Evolutionary conservation across 805 yeast species (phyloP), one percentile per base, ranked within the genome.

Genomic region (Candida easanensis): DNA sequence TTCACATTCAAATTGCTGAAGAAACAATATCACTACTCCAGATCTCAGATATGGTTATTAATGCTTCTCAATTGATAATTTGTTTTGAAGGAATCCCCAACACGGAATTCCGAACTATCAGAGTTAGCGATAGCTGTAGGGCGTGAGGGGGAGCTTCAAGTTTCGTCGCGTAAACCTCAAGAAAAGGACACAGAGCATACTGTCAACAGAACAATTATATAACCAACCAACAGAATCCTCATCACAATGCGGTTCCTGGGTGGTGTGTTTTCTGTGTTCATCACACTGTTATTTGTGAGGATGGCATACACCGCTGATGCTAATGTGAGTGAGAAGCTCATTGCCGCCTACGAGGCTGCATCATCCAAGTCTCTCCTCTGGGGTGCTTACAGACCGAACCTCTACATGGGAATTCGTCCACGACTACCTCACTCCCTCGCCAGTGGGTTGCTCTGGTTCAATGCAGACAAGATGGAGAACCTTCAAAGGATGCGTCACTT

Each of bases 301-400:
- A 15, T 13, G 13, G 33, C 19, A 8, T 6, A 7, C 19, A 17
- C 33, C 23, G 15, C 35, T 6, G 14, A 19, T 19, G n/a, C 33
- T 4, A 7, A 22, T 5, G 23, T 11, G 8, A 13, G 16, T 2
- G 39, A 38, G 5, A 31, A 39, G 8, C 35, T 55, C 18, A 33
- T 50, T 3, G 33, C 39, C 3, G 49, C 56, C 0, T 70, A 60
- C 40, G 60, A 61, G 34, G 47, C 55, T 21, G 64, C 67, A 27
- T 69, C 76, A 6, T 66, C 71, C 37, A 65, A 73, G 33, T 75
- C 88, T 2, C 66, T 86, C 21, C 61, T 79, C 25, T 91, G 99
- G 99, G 98, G 96, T 1, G 95, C 98, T 1, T 91, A 89, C 63
- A 69, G 97, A 50, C 82, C 97, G 8, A 85, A 88, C 43, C 70